Conservation (phyloP, 495 filamentous ascomycete species). For the Rhypophila decipiens region DNA sequence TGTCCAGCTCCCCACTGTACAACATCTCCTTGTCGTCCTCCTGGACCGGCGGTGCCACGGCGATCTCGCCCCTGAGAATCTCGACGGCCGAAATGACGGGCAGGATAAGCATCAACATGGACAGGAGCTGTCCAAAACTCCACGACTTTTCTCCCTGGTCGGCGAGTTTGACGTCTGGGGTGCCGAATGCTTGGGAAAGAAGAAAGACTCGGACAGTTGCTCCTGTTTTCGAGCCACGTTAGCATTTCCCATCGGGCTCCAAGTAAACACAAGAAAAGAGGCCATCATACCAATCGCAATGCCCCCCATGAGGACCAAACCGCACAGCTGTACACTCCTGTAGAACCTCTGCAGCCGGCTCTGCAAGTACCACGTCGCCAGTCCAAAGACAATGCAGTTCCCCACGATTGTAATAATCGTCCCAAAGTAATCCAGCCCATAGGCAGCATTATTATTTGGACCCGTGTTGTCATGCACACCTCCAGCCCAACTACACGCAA, state of each 20-base stretch:
- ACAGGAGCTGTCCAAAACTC: conserved; percentile 53
- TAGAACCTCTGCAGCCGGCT: conserved; percentile 37
- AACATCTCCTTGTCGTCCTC: conserved; percentile 20
- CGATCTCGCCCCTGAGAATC: conserved; percentile 47
- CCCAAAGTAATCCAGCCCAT: conserved; percentile 37
- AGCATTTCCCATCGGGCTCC: too few species aligned
- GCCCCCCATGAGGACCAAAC: conserved; percentile 40
- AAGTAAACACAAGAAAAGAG: background rate
- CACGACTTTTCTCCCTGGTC: conserved; percentile 48
- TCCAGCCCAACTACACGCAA: conserved; percentile 46
- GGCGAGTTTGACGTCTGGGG: conserved; percentile 29
- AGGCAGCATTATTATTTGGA: conserved; percentile 17
- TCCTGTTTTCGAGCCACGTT: conserved; percentile 7
- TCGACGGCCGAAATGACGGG: conserved; percentile 50
- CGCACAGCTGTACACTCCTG: conserved; percentile 38
- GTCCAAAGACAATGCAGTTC: conserved; percentile 42
- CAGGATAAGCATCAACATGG: conserved; percentile 46
- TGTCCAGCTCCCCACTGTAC: conserved; percentile 14
- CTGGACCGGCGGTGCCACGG: conserved; percentile 32
- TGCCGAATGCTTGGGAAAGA: conserved; percentile 47
- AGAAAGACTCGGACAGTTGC: conserved; percentile 44
- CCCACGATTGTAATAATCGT: conserved; percentile 48
- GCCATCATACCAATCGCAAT: conserved; percentile 31
- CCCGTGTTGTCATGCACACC: conserved; percentile 4
- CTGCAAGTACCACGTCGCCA: conserved; percentile 53